A percentile compares a stretch with the other conserved stretches of the same genome.
phyloP scores from a whole-genome alignment of 176 grass and related monocot species.

The Sorghum bicolor region DNA sequence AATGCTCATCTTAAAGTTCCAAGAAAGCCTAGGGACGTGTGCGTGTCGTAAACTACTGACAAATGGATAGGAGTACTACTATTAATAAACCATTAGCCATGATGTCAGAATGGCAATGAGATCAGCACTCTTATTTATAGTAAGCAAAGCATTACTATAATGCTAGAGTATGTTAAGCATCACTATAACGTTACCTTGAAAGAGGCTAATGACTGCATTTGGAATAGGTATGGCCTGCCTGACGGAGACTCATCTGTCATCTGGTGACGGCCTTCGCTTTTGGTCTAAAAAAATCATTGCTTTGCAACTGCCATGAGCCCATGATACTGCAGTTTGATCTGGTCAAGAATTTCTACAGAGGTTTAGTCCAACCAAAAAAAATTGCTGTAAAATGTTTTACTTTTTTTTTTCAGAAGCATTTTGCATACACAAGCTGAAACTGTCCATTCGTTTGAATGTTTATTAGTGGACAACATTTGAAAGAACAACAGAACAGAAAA shows the following conservation, averaged over 20 bases:
- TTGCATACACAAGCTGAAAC: background rate
- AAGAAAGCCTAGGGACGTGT: slow-evolving; percentile 51
- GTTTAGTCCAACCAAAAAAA: background rate
- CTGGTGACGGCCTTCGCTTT: background rate
- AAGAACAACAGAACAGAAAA: background rate
- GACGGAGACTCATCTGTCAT: background rate
- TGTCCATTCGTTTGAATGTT: slow-evolving; percentile 5
- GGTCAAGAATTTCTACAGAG: background rate
- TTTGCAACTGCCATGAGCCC: background rate
- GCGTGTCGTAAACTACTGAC: slow-evolving; percentile 28
- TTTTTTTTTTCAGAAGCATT: background rate
- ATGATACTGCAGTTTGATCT: background rate
- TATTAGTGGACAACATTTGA: slow-evolving; percentile 12
- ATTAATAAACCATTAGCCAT: slow-evolving; percentile 20
- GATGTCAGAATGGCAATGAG: slow-evolving; percentile 31
- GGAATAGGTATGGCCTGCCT: background rate
- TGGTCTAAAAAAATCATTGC: background rate
- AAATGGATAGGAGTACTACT: slow-evolving; percentile 8
- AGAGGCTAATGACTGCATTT: background rate
- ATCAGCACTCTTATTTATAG: slow-evolving; percentile 11
- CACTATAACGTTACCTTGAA: slow-evolving; percentile 7
- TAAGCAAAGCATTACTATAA: slow-evolving; percentile 3
- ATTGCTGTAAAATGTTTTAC: background rate
- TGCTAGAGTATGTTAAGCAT: background rate
- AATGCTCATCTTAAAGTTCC: slow-evolving; percentile 39